These are phyloP conservation scores for Chlamydomonas schloesseri DNA, from an alignment of 139 green algal species.

Conservation along the genomic window DNA sequence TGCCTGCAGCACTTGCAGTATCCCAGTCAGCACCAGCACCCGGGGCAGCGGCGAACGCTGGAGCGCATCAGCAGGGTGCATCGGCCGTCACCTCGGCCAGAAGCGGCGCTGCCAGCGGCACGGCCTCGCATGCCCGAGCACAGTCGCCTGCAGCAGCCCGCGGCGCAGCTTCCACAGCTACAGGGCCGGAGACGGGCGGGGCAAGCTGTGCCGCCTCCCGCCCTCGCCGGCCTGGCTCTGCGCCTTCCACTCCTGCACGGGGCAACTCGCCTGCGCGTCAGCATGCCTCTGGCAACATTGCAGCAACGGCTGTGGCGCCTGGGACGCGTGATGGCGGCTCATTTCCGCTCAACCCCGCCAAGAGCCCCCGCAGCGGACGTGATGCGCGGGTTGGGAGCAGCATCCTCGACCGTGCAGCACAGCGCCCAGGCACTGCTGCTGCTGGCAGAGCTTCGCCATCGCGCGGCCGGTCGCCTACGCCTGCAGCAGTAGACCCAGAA, in stretches of 20 bases:
- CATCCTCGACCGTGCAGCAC: conserved; percentile 24
- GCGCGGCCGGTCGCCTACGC: not conserved
- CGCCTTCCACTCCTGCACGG: not conserved
- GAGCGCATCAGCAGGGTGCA: too few relatives aligned
- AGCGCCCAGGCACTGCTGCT: not conserved
- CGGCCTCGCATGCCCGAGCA: too few relatives aligned
- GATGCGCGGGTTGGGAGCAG: not conserved
- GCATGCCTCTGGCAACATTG: not conserved
- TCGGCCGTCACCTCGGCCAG: too few relatives aligned
- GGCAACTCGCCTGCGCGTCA: conserved; percentile 14
- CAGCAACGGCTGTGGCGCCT: not conserved
- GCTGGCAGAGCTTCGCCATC: not conserved
- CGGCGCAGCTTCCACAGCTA: too few relatives aligned
- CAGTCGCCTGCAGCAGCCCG: too few relatives aligned
- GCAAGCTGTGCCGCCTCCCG: not conserved
- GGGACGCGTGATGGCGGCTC: not conserved
- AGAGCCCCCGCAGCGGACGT: not conserved
- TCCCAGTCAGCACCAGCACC: too few relatives aligned
- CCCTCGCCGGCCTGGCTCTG: not conserved
- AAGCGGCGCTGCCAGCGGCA: too few relatives aligned
- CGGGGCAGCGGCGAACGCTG: too few relatives aligned
- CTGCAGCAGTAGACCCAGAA: not conserved
- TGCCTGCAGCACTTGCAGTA: too few relatives aligned
- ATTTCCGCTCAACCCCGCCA: not conserved
- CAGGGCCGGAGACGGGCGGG: too few relatives aligned